phyloP scores from a whole-genome alignment of 2,329 filamentous ascomycete genomes.

The Beauveria australis region DNA sequence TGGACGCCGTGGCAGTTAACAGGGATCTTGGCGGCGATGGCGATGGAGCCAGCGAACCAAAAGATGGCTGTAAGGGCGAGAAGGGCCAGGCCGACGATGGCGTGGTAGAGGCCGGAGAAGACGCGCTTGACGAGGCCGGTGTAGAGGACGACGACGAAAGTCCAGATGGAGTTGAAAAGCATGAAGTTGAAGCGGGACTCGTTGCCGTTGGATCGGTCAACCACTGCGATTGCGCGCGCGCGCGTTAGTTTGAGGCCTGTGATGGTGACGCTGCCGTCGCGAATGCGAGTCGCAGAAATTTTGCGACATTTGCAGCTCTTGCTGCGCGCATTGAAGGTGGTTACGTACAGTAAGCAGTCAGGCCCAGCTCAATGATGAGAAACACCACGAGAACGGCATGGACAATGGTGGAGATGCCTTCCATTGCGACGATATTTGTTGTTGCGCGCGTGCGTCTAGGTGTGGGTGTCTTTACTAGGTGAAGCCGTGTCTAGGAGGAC shows the following conservation, averaged over 20 bases:
- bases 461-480: background rate
- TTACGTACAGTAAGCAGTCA: slow-evolving; percentile 62
- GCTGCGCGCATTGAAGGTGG: background rate
- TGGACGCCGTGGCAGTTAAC: slow-evolving; percentile 43
- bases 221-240: slow-evolving; percentile 35
- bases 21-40: slow-evolving; percentile 58
- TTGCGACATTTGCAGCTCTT: background rate
- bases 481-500: background rate
- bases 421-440: slow-evolving; percentile 31
- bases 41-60: slow-evolving; percentile 84
- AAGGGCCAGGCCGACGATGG: slow-evolving; percentile 55
- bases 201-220: slow-evolving; percentile 32
- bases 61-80: slow-evolving; percentile 72
- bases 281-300: background rate
- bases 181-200: slow-evolving; percentile 62
- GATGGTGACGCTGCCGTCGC: background rate
- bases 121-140: slow-evolving; percentile 60
- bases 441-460: background rate
- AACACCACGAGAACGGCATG: slow-evolving; percentile 61
- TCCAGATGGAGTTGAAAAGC: slow-evolving; percentile 73
- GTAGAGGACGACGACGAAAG: slow-evolving; percentile 62
- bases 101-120: slow-evolving; percentile 52
- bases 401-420: slow-evolving; percentile 46
- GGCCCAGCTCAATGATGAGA: slow-evolving; percentile 64
- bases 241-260: background rate